Evolutionary conservation across 2,329 filamentous ascomycete genomes (phyloP).

Genomic region (Aureobasidium sp.): DNA sequence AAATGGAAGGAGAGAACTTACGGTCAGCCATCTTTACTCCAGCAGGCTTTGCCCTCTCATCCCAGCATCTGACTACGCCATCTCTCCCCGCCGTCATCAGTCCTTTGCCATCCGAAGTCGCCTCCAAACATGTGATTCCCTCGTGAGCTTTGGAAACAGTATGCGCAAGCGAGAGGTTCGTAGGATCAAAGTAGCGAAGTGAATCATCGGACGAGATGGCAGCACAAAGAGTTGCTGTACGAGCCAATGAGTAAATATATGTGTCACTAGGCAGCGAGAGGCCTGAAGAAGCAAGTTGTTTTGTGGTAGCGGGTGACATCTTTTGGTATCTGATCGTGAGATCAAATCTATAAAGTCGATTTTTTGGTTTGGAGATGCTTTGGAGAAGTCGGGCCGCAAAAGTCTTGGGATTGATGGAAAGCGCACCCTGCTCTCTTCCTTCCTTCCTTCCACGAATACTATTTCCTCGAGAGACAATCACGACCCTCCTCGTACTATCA

Average conservation of each 20-base stretch:
- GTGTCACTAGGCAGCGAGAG: slow-evolving; percentile 19
- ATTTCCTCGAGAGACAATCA: neutral
- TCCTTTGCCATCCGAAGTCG: slow-evolving; percentile 30
- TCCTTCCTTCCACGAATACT: neutral
- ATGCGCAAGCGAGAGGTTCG: slow-evolving; percentile 44
- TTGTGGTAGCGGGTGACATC: neutral
- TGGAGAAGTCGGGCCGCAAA: neutral
- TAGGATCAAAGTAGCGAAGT: slow-evolving; percentile 56
- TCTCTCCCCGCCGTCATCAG: slow-evolving; percentile 65
- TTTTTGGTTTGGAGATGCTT: neutral
- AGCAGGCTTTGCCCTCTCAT: slow-evolving; percentile 43
- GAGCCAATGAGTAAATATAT: slow-evolving; percentile 51
- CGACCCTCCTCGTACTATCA: neutral
- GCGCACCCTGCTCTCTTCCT: neutral
- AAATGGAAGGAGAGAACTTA: neutral
- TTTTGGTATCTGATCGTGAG: neutral
- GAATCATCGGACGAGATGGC: slow-evolving; percentile 62
- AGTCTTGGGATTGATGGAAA: slow-evolving; percentile 1
- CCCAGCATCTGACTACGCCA: slow-evolving; percentile 58
- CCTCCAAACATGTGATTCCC: slow-evolving; percentile 55
- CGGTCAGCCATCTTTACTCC: slow-evolving; percentile 17
- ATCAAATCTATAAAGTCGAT: neutral
- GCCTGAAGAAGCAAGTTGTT: slow-evolving; percentile 3
- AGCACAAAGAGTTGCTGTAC: slow-evolving; percentile 35
- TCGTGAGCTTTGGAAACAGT: slow-evolving; percentile 39